A percentile compares a stretch with the other conserved stretches of the same genome.
Conservation (phyloP, 2,329 filamentous ascomycete species). For the Exophiala aquamarina region DNA sequence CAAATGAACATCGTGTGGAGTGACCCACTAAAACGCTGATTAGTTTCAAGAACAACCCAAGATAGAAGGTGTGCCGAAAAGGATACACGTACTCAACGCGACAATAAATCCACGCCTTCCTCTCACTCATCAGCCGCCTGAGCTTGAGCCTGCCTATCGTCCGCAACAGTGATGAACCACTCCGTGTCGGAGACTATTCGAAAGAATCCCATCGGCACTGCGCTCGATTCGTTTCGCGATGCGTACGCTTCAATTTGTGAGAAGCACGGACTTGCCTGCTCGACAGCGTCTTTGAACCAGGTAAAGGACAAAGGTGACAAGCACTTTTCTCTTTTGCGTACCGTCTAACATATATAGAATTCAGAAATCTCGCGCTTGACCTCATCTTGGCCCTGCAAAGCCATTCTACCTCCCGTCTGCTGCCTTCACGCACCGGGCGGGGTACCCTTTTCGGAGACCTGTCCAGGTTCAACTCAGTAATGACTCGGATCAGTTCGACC, state of each 20-base stretch:
- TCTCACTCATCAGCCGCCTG: not conserved
- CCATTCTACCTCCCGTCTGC: constrained; percentile 20
- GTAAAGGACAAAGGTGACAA: not conserved
- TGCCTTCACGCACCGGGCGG: too few species aligned
- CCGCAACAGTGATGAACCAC: not conserved
- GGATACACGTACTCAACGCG: too few species aligned
- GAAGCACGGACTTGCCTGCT: not conserved
- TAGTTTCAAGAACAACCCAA: too few species aligned
- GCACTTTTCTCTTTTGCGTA: not conserved
- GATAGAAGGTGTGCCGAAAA: not conserved
- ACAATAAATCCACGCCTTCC: not conserved
- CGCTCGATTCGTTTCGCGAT: not conserved
- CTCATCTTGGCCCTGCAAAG: not conserved
- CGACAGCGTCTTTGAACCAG: not conserved
- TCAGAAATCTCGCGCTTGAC: not conserved
- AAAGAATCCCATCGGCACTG: not conserved
- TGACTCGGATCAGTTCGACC: too few species aligned
- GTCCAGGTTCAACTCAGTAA: too few species aligned
- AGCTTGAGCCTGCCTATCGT: not conserved
- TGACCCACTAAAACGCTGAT: too few species aligned
- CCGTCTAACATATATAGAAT: constrained; percentile 4
- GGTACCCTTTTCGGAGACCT: too few species aligned
- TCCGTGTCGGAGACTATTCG: not conserved
- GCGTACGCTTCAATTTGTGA: not conserved
- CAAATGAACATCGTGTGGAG: too few species aligned